Conservation (phyloP, 345 rosid species). For the Aegle marmelos region DNA sequence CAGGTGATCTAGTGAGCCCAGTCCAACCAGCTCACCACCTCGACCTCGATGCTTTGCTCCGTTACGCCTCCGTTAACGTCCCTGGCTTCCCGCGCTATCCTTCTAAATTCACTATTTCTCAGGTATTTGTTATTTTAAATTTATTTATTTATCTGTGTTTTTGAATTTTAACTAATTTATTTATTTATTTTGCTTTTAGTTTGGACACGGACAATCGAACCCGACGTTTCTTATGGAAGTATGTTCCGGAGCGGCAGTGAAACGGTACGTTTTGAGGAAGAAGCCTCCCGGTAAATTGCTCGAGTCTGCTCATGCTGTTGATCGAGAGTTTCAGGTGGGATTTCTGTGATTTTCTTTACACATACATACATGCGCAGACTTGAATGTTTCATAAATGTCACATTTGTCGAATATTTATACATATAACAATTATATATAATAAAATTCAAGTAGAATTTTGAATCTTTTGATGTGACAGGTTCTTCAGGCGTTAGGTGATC, state of each 20-base stretch:
- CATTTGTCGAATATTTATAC: not conserved
- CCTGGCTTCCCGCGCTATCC: constrained; percentile 65
- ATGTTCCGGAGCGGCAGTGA: constrained; percentile 41
- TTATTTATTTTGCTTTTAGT: constrained; percentile 30
- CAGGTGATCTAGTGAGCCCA: constrained; percentile 54
- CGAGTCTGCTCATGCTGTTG: constrained; percentile 90
- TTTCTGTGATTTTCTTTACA: not conserved
- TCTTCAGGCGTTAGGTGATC: constrained; percentile 72
- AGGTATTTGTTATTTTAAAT: constrained; percentile 30
- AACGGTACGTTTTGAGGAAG: constrained; percentile 91
- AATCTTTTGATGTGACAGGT: constrained; percentile 39
- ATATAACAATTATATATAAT: too few relatives aligned
- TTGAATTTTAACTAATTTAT: too few relatives aligned
- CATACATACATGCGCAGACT: too few relatives aligned
- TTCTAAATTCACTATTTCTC: constrained; percentile 58
- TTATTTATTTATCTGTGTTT: not conserved
- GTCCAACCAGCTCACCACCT: constrained; percentile 51
- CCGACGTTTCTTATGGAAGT: constrained; percentile 77
- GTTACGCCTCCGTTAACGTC: constrained; percentile 53
- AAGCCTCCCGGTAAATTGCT: constrained; percentile 87
- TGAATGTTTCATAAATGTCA: not conserved
- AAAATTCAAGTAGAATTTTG: not conserved
- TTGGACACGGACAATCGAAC: constrained; percentile 93
- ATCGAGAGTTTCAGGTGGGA: constrained; percentile 45
- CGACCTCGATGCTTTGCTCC: constrained; percentile 60